Evolutionary conservation across 441 rosid species (phyloP).

Genomic region (Omphalea diandra): DNA sequence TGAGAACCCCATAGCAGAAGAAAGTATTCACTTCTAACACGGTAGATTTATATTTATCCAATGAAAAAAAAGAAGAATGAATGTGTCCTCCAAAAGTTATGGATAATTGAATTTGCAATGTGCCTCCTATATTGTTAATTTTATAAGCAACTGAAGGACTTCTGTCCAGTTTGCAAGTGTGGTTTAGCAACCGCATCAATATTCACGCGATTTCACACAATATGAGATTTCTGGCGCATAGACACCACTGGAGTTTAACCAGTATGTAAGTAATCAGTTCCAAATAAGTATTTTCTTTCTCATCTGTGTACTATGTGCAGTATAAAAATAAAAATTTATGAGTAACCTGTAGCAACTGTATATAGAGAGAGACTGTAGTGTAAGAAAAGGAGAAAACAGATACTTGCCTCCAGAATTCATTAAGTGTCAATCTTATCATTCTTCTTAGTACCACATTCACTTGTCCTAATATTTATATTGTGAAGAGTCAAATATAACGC

Average conservation of each 20-base stretch:
- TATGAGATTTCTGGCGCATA: neutral
- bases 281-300: too few species aligned
- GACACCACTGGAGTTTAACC: too few species aligned
- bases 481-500: conserved; percentile 58
- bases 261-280: too few species aligned
- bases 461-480: conserved; percentile 24
- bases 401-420: conserved; percentile 46
- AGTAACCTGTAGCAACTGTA: neutral
- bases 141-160: neutral
- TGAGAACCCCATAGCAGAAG: neutral
- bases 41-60: neutral
- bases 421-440: conserved; percentile 28
- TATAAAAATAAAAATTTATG: neutral
- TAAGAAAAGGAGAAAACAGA: conserved; percentile 10
- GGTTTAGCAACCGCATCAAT: neutral
- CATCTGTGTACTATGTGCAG: neutral
- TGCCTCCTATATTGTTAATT: neutral
- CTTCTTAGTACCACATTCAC: conserved; percentile 28
- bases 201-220: neutral
- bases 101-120: neutral
- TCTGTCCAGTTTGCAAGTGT: neutral
- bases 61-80: neutral
- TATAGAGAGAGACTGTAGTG: neutral
- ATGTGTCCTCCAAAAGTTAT: neutral
- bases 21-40: neutral